Evolutionary conservation across 75 land plant genomes (phyloP), one percentile per base, ranked within the genome.

Genomic region (Selaginella moellendorffii): DNA sequence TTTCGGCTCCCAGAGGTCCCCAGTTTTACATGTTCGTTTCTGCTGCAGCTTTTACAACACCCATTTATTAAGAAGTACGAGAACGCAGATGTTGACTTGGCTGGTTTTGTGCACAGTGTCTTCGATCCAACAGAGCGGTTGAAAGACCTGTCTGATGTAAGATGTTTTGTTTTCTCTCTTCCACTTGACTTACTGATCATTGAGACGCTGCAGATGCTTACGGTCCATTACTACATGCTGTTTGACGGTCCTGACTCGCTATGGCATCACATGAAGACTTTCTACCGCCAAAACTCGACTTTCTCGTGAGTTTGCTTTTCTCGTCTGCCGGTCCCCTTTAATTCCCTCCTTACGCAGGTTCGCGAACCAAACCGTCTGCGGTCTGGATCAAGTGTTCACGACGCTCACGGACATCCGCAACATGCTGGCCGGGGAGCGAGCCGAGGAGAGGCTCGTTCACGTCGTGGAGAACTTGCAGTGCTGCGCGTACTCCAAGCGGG

Each of bases 101-200:
- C 81, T 46, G 87, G 80, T 17, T 93, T 79, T 79, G 85, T 83
- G 29, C 80, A 77, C 54, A 83, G 75, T 61, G 79, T 93, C 51
- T 87, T 93, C 70, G 98, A 93, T 73, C 98, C 96, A 14, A 80
- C 76, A 29, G 81, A 83, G 52, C 85, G 83, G 29, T 74, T 93
- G 70, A 93, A 89, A 67, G 98, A 89, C 62, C 56, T 88, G 36
- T 83, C 96, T 60, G 98, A 93, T 80, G 98, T 93, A 63, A 85
- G 85, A 60, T 36, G 46, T 36, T 5, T n/a, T 36, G 46, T 14
- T 5, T 36, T 5, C 46, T 5, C 46, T 5, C 46, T 5, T 5
- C 10, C 46, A 5, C 14, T 5, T 36, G 46, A 5, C 10, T 36
- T 36, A 36, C 5, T 36, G 46, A 36, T 36, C 10, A 36, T 5